phyloP scores from a whole-genome alignment of 2,329 filamentous ascomycete species.

The Juglanconis juglandina region DNA sequence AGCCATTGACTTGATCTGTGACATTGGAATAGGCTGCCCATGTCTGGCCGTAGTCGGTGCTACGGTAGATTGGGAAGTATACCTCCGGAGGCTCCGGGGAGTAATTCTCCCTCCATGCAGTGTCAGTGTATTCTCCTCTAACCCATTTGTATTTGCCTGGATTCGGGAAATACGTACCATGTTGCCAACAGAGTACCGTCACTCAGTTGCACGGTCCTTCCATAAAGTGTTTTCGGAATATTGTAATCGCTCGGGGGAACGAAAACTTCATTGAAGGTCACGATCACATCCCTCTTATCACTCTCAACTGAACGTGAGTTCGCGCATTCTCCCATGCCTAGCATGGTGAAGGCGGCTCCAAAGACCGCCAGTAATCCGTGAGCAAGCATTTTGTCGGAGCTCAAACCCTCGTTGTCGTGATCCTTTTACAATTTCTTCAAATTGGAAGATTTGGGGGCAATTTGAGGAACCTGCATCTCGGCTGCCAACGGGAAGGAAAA shows the following conservation, averaged over 20 bases:
- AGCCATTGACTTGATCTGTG: slow-evolving; percentile 59
- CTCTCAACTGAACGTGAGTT: background rate
- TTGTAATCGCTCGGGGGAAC: background rate
- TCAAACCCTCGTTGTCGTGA: too few relatives aligned
- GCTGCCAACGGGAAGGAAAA: too few relatives aligned
- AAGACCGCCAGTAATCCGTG: too few relatives aligned
- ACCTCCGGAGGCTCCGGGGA: background rate
- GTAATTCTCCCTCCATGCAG: background rate
- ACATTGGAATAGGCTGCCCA: slow-evolving; percentile 63
- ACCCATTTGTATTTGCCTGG: too few relatives aligned
- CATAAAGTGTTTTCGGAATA: background rate
- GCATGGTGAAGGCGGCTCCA: too few relatives aligned
- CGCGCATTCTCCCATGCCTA: too few relatives aligned
- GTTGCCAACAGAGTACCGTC: background rate
- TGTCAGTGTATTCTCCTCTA: too few relatives aligned
- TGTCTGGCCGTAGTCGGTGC: slow-evolving; percentile 48
- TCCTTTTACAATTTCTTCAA: too few relatives aligned
- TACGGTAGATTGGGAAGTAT: slow-evolving; percentile 51
- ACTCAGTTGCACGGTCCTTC: background rate
- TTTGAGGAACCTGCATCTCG: too few relatives aligned
- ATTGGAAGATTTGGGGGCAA: too few relatives aligned
- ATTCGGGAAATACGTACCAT: background rate
- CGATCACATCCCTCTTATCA: background rate
- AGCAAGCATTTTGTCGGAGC: too few relatives aligned
- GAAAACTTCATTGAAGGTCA: background rate